phyloP scores from a whole-genome alignment of 75 land plant species.

The Azolla pinnata region DNA sequence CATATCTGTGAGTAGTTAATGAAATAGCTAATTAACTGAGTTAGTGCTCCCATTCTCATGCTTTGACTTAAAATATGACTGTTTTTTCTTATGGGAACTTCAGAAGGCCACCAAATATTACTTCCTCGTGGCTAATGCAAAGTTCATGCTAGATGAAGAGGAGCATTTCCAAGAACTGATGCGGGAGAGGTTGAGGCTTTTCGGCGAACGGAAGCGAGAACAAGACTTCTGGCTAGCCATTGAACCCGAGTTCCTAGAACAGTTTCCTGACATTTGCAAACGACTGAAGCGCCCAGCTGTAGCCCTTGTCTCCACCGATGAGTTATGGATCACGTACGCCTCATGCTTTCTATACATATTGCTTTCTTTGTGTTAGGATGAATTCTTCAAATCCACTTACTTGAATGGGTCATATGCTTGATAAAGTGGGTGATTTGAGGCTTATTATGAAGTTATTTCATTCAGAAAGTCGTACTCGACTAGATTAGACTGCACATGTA shows the following conservation, averaged over 20 bases:
- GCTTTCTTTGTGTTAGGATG: neutral
- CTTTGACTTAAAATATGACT: too few relatives aligned
- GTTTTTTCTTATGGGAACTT: too few relatives aligned
- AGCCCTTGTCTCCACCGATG: conserved; percentile 86
- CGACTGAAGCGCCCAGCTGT: conserved; percentile 77
- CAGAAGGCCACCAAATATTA: conserved; percentile 40
- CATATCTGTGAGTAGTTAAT: too few relatives aligned
- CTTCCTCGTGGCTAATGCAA: conserved; percentile 65
- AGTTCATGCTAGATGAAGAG: conserved; percentile 97
- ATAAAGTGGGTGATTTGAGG: too few relatives aligned
- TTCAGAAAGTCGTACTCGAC: too few relatives aligned
- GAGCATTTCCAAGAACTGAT: conserved; percentile 94
- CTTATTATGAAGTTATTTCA: too few relatives aligned
- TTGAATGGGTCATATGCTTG: neutral
- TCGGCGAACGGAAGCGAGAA: conserved; percentile 59
- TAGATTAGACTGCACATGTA: too few relatives aligned
- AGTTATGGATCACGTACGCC: conserved; percentile 81
- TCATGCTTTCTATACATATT: neutral
- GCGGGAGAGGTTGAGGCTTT: conserved; percentile 54
- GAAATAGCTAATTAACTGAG: too few relatives aligned
- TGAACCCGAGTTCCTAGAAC: conserved; percentile 88
- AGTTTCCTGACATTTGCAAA: conserved; percentile 68
- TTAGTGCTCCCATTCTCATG: too few relatives aligned
- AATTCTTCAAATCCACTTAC: neutral
- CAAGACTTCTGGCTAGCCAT: conserved; percentile 92